These are phyloP conservation scores for Tympanopsis confertula DNA, from an alignment of 2,329 filamentous ascomycete genomes.

Conservation along the genomic window DNA sequence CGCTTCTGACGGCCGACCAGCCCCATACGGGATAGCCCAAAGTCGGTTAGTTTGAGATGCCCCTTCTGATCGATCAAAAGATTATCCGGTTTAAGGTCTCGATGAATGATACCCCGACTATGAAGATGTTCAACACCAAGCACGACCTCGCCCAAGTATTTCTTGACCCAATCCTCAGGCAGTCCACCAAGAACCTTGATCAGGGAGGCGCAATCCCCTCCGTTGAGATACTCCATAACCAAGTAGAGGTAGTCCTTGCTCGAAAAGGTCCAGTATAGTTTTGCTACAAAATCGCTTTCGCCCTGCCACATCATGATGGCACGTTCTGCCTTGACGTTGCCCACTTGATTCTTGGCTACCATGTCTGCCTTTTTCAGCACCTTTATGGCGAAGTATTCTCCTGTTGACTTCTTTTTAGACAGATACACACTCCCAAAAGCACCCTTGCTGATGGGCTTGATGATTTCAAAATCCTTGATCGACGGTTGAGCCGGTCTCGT, in stretches of 20 bases:
- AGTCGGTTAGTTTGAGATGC: slow-evolving; percentile 93
- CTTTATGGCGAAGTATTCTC: slow-evolving; percentile 97
- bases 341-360: slow-evolving; percentile 98
- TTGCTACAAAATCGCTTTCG: slow-evolving; percentile 96
- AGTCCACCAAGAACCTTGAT: slow-evolving; percentile 89
- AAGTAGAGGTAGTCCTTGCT: slow-evolving; percentile 98
- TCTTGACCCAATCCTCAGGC: slow-evolving; percentile 95
- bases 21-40: slow-evolving; percentile 94
- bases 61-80: slow-evolving; percentile 93
- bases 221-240: slow-evolving; percentile 98
- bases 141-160: slow-evolving; percentile 91
- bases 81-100: slow-evolving; percentile 94
- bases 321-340: slow-evolving; percentile 94
- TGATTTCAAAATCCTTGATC: slow-evolving; percentile 98
- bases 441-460: slow-evolving; percentile 98
- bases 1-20: slow-evolving; percentile 92
- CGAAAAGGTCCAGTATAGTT: slow-evolving; percentile 98
- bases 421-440: slow-evolving; percentile 96
- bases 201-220: slow-evolving; percentile 88
- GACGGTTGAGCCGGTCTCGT: slow-evolving; percentile 83
- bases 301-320: slow-evolving; percentile 99
- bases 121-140: slow-evolving; percentile 95
- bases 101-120: slow-evolving; percentile 85
- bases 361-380: slow-evolving; percentile 99
- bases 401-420: slow-evolving; percentile 96